Conservation (phyloP, 768 basidiomycete species). For the Mycena filopes region DNA sequence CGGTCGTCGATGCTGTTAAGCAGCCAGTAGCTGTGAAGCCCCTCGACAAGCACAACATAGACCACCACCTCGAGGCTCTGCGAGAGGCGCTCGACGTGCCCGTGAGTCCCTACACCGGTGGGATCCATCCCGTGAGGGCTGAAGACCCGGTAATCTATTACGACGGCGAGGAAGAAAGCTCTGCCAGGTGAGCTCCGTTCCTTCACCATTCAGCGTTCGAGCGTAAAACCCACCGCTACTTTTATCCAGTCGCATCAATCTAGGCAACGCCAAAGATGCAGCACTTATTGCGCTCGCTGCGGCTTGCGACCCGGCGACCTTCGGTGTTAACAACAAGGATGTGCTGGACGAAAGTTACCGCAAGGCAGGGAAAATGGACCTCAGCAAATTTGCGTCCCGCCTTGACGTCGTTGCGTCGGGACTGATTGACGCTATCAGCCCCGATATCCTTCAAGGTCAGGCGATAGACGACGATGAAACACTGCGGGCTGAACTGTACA, state of each 20-base stretch:
- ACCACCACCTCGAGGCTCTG: too few relatives aligned
- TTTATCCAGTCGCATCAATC: constrained; percentile 8
- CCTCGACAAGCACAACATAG: too few relatives aligned
- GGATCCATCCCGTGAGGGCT: too few relatives aligned
- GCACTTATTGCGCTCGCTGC: background rate
- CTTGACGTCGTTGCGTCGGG: constrained; percentile 37
- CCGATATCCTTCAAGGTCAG: constrained; percentile 18
- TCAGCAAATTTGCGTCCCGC: constrained; percentile 38
- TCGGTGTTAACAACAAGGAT: constrained; percentile 36
- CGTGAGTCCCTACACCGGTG: too few relatives aligned
- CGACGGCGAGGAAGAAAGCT: background rate
- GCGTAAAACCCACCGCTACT: background rate
- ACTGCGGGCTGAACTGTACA: constrained; percentile 51
- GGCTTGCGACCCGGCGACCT: constrained; percentile 38
- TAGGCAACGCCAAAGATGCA: background rate
- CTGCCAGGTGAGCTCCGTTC: background rate
- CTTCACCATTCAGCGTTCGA: too few relatives aligned
- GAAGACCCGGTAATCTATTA: constrained; percentile 2
- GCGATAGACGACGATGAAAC: constrained; percentile 1
- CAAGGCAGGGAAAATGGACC: constrained; percentile 41
- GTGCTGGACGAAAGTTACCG: constrained; percentile 44
- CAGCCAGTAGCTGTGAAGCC: too few relatives aligned
- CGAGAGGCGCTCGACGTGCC: too few relatives aligned
- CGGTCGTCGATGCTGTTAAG: too few relatives aligned
- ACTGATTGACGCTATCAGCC: constrained; percentile 36